Evolutionary conservation across 345 rosid species (phyloP).

Genomic region (Kernera saxatilis): DNA sequence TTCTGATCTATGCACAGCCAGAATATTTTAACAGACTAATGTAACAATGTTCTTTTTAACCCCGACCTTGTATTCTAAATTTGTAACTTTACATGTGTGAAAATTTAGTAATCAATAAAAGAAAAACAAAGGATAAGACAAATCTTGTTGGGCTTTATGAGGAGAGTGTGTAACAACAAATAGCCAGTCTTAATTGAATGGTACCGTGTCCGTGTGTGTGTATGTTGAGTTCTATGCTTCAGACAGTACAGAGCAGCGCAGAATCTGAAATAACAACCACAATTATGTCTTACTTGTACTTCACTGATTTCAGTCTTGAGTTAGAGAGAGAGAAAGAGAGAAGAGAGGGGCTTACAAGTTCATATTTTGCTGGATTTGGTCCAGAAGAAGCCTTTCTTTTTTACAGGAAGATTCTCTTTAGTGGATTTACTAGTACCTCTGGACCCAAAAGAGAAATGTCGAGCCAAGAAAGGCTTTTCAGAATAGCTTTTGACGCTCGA

Average conservation of each 20-base stretch:
- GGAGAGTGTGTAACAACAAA: conserved; percentile 19
- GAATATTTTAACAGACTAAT: neutral
- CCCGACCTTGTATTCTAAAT: conserved; percentile 10
- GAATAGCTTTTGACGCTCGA: conserved; percentile 59
- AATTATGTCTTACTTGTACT: neutral
- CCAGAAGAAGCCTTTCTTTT: conserved; percentile 89
- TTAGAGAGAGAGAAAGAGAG: neutral
- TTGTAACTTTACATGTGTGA: conserved; percentile 28
- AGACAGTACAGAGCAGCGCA: neutral
- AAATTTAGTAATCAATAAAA: neutral
- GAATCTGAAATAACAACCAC: conserved; percentile 19
- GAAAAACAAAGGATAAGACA: neutral
- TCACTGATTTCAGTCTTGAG: neutral
- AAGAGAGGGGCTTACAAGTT: conserved; percentile 24
- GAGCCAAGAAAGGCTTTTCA: conserved; percentile 56
- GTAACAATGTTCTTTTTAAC: neutral
- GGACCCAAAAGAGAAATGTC: conserved; percentile 79
- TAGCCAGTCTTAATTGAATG: conserved; percentile 12
- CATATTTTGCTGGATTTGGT: conserved; percentile 72
- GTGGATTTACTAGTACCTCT: conserved; percentile 45
- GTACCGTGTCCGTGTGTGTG: conserved; percentile 4
- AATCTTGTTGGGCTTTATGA: conserved; percentile 5
- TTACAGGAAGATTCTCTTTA: conserved; percentile 45
- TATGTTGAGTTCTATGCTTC: conserved; percentile 10
- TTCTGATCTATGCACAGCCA: conserved; percentile 12